Conservation (phyloP, 257 asterid genomes). For the Penstemon eatonii region DNA sequence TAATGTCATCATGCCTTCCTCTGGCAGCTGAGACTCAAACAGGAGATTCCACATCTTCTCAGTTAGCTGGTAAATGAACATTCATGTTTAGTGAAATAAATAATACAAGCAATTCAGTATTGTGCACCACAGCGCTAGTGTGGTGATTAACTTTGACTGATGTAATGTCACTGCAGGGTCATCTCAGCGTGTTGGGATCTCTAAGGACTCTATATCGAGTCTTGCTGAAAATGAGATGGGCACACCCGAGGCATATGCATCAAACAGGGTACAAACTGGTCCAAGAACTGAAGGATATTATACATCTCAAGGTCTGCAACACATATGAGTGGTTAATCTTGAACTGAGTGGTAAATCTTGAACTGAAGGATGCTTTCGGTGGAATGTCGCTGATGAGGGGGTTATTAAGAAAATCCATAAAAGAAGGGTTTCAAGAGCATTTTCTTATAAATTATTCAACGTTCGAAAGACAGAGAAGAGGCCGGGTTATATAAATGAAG, state of each 20-base stretch:
- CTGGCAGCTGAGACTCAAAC: slow-evolving; percentile 65
- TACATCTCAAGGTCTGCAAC: slow-evolving; percentile 60
- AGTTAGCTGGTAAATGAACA: slow-evolving; percentile 59
- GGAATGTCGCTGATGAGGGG: too few species aligned
- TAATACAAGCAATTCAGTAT: too few species aligned
- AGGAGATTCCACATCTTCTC: slow-evolving; percentile 79
- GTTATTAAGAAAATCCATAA: too few species aligned
- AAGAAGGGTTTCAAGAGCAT: too few species aligned
- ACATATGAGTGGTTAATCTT: slow-evolving; percentile 44
- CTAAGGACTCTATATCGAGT: slow-evolving; percentile 57
- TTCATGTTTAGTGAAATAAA: slow-evolving; percentile 7
- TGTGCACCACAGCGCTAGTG: too few species aligned
- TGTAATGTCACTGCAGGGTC: slow-evolving; percentile 49
- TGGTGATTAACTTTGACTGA: too few species aligned
- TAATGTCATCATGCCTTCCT: slow-evolving; percentile 83
- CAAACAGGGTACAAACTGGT: slow-evolving; percentile 54
- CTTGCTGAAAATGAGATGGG: slow-evolving; percentile 64
- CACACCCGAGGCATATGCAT: slow-evolving; percentile 55
- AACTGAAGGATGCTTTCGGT: too few species aligned
- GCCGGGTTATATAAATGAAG: too few species aligned
- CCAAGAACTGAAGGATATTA: slow-evolving; percentile 66
- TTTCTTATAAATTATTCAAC: too few species aligned
- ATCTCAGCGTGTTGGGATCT: slow-evolving; percentile 52
- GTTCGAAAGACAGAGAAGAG: too few species aligned
- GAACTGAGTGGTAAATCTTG: too few species aligned